Evolutionary conservation across 2,329 filamentous ascomycete species (phyloP).

Genomic region (Pezicula carpinea): DNA sequence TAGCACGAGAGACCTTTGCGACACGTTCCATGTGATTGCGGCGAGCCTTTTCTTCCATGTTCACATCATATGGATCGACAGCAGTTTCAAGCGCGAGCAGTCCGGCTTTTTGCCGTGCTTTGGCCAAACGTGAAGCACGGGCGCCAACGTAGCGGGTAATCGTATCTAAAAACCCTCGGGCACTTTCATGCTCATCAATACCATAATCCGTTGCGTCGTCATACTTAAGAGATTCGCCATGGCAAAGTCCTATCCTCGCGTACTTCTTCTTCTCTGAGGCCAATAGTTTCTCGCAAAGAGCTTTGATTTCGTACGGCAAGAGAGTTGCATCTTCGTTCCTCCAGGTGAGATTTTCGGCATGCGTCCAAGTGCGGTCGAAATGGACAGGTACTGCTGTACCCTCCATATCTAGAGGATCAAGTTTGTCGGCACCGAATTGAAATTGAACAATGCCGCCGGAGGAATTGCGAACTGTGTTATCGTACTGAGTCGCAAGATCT

Average conservation of each 20-base stretch:
- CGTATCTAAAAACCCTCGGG: conserved; percentile 73
- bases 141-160: conserved; percentile 70
- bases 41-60: conserved; percentile 24
- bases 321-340: conserved; percentile 71
- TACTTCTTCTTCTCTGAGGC: conserved; percentile 63
- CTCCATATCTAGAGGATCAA: conserved; percentile 98
- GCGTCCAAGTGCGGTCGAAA: conserved; percentile 86
- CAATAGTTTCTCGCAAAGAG: conserved; percentile 64
- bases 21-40: conserved; percentile 55
- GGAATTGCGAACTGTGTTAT: conserved; percentile 90
- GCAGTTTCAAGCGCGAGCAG: conserved; percentile 39
- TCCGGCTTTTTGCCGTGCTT: conserved; percentile 46
- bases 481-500: conserved; percentile 89
- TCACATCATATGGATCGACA: conserved; percentile 27
- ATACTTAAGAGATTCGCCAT: conserved; percentile 60
- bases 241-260: conserved; percentile 54
- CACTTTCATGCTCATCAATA: conserved; percentile 77
- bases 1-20: conserved; percentile 74
- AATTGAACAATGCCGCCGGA: conserved; percentile 89
- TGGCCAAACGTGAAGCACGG: conserved; percentile 56
- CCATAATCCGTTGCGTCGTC: conserved; percentile 63
- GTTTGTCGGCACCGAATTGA: conserved; percentile 91
- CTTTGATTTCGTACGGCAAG: conserved; percentile 67
- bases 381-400: conserved; percentile 87
- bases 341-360: conserved; percentile 72